Conservation (phyloP, 257 asterid species). For the Solanum clarkiae region DNA sequence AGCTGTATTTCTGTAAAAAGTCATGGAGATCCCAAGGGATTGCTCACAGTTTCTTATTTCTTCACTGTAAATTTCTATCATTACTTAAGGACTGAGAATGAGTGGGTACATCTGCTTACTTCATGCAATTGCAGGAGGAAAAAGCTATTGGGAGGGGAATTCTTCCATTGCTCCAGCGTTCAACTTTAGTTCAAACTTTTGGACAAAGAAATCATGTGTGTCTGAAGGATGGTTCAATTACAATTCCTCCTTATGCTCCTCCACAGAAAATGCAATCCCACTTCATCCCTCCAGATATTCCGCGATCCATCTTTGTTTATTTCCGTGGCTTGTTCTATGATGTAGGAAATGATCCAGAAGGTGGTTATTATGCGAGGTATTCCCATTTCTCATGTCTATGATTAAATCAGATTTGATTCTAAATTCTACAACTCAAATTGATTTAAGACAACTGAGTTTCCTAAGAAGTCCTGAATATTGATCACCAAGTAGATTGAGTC, state of each 20-base stretch:
- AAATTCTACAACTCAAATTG: neutral
- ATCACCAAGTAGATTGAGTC: neutral
- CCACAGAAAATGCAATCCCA: constrained; percentile 92
- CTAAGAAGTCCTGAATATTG: neutral
- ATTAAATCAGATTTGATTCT: neutral
- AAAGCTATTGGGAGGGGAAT: constrained; percentile 91
- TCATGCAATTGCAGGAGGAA: constrained; percentile 49
- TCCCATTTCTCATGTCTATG: neutral
- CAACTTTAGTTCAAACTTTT: constrained; percentile 86
- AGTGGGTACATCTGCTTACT: neutral
- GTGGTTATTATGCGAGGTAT: constrained; percentile 87
- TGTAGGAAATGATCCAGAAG: constrained; percentile 81
- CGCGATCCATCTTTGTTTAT: constrained; percentile 87
- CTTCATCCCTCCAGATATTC: constrained; percentile 72
- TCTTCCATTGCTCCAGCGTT: constrained; percentile 63
- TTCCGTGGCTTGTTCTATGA: constrained; percentile 85
- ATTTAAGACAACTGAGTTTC: neutral
- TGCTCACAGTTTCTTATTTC: neutral
- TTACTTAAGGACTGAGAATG: neutral
- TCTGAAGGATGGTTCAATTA: constrained; percentile 68
- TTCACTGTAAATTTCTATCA: neutral
- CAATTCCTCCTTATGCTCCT: constrained; percentile 88
- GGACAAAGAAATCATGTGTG: constrained; percentile 90
- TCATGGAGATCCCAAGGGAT: neutral
- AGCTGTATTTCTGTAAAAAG: neutral